Evolutionary conservation across 495 filamentous ascomycete species (phyloP).

Genomic region (Xylaria telfairii): DNA sequence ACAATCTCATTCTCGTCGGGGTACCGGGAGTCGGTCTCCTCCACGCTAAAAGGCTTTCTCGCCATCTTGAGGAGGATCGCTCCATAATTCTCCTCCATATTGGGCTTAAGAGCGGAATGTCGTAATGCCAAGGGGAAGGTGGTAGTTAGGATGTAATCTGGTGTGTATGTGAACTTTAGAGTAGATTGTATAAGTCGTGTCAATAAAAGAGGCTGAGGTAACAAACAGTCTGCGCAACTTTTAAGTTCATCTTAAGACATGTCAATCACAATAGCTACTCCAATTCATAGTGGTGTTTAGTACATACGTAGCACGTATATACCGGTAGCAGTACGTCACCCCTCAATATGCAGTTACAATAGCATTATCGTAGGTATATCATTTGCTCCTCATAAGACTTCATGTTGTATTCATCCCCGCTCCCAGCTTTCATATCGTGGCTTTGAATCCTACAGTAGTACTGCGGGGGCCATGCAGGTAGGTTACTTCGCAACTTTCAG

Average conservation of each 20-base stretch:
- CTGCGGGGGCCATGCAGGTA: conserved; percentile 12
- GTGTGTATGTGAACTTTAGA: background rate
- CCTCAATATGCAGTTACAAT: conserved; percentile 2
- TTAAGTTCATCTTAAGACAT: background rate
- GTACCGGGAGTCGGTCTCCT: conserved; percentile 19
- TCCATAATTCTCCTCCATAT: conserved; percentile 26
- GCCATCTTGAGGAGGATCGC: conserved; percentile 25
- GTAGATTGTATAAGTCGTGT: background rate
- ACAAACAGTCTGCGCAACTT: background rate
- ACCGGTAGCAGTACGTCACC: background rate
- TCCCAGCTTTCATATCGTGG: background rate
- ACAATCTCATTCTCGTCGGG: conserved; percentile 32
- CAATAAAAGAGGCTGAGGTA: background rate
- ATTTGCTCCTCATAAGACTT: background rate
- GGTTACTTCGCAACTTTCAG: conserved; percentile 3
- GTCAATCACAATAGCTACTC: background rate
- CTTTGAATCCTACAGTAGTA: background rate
- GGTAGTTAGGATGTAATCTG: background rate
- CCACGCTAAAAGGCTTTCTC: conserved; percentile 26
- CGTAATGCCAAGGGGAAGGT: background rate
- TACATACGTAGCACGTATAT: too few species aligned
- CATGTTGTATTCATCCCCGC: background rate
- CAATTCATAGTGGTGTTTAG: background rate
- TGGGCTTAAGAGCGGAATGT: background rate
- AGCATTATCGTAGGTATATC: background rate